phyloP scores from a whole-genome alignment of 805 yeast genomes.

The Zygosaccharomyces gambellarensis region DNA sequence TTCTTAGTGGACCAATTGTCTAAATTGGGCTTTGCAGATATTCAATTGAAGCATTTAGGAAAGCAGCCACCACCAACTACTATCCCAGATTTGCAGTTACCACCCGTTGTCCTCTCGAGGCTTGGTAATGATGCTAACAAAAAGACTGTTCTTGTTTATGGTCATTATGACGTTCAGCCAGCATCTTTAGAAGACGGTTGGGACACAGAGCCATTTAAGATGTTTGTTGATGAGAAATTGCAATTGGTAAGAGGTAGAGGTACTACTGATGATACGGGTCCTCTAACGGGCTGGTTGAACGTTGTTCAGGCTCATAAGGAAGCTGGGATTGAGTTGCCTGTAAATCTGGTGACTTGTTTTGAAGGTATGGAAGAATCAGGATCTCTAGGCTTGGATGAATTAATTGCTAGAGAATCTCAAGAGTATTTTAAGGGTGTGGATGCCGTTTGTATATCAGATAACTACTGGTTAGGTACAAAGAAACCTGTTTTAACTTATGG shows the following conservation, averaged over 20 bases:
- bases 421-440: conserved; percentile 82
- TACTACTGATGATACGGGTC: conserved; percentile 96
- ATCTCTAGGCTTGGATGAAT: conserved; percentile 80
- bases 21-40: conserved; percentile 72
- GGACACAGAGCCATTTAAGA: conserved; percentile 83
- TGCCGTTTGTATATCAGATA: conserved; percentile 93
- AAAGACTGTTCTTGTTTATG: conserved; percentile 87
- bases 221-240: conserved; percentile 58
- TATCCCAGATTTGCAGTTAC: conserved; percentile 63
- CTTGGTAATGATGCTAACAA: conserved; percentile 76
- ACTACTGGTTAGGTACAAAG: conserved; percentile 97
- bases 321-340: conserved; percentile 84
- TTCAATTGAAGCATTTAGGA: conserved; percentile 79
- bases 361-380: conserved; percentile 99
- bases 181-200: conserved; percentile 91
- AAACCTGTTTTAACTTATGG: conserved; percentile 98
- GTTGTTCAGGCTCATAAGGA: conserved; percentile 85
- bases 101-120: conserved; percentile 92
- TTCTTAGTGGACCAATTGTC: conserved; percentile 68
- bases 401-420: conserved; percentile 74
- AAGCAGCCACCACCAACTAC: conserved; percentile 87
- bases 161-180: conserved; percentile 98
- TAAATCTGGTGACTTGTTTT: conserved; percentile 84
- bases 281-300: conserved; percentile 95
- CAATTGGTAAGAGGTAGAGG: conserved; percentile 86